phyloP scores from a whole-genome alignment of 805 yeast genomes.

The Wickerhamomyces queroliae region DNA sequence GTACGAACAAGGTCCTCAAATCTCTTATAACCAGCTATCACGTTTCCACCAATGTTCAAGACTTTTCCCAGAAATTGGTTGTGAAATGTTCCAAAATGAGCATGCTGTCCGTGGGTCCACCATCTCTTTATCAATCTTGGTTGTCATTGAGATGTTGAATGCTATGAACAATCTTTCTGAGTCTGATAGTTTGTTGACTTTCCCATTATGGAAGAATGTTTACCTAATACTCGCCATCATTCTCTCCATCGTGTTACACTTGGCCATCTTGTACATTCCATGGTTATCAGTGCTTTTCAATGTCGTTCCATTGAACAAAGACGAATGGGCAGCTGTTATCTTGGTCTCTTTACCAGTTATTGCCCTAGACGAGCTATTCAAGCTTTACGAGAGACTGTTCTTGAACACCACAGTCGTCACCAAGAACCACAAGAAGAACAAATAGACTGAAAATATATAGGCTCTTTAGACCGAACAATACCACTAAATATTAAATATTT shows the following conservation, averaged over 20 bases:
- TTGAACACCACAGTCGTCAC: constrained; percentile 7
- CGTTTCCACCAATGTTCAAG: constrained; percentile 29
- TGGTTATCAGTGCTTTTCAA: constrained; percentile 26
- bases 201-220: constrained; percentile 33
- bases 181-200: constrained; percentile 29
- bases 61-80: constrained; percentile 27
- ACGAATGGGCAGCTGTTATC: constrained; percentile 31
- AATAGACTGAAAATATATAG: too few relatives aligned
- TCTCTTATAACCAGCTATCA: constrained; percentile 26
- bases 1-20: constrained; percentile 30
- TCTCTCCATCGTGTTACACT: constrained; percentile 29
- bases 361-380: constrained; percentile 30
- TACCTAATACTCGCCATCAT: constrained; percentile 31
- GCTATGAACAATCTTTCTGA: constrained; percentile 34
- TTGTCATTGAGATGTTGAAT: constrained; percentile 35
- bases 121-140: constrained; percentile 32
- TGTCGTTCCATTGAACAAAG: constrained; percentile 25
- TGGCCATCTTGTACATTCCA: constrained; percentile 28
- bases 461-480: too few relatives aligned
- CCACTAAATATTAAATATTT: too few relatives aligned
- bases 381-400: constrained; percentile 25
- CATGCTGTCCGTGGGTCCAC: constrained; percentile 28
- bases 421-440: neutral
- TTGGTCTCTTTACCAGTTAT: constrained; percentile 31
- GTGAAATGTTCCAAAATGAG: constrained; percentile 25